A percentile compares a stretch with the other conserved stretches of the same genome.
Evolutionary conservation across 192 early-diverging fungal genomes (phyloP).

Genomic region (Gryganskiella cystojenkinii): DNA sequence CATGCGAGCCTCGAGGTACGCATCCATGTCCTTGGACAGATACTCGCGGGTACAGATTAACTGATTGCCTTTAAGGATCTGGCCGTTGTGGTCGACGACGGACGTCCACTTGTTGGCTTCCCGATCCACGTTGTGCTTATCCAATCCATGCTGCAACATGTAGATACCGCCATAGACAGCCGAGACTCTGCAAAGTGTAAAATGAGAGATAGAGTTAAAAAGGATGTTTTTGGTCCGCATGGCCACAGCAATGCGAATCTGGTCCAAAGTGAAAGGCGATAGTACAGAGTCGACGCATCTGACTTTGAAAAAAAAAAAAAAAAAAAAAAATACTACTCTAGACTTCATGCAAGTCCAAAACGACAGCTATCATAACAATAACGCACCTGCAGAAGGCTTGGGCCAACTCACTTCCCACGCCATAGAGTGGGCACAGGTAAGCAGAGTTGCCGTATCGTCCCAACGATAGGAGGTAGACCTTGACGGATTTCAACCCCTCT

Average conservation of each 20-base stretch:
- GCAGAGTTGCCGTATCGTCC: slow-evolving; percentile 88
- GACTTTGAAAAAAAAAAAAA: too few relatives aligned
- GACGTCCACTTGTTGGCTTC: slow-evolving; percentile 52
- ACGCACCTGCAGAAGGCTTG: slow-evolving; percentile 88
- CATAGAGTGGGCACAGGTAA: slow-evolving; percentile 87
- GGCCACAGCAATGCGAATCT: too few relatives aligned
- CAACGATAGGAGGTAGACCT: slow-evolving; percentile 77
- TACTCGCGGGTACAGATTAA: slow-evolving; percentile 68
- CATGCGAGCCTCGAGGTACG: slow-evolving; percentile 31
- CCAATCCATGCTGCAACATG: slow-evolving; percentile 72
- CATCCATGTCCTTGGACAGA: slow-evolving; percentile 51
- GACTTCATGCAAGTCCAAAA: not conserved
- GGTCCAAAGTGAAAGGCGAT: too few relatives aligned
- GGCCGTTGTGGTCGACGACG: slow-evolving; percentile 53
- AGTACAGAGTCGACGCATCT: too few relatives aligned
- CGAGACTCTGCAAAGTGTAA: slow-evolving; percentile 68
- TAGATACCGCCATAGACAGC: slow-evolving; percentile 95
- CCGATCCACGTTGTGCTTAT: slow-evolving; percentile 51
- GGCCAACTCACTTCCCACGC: slow-evolving; percentile 87
- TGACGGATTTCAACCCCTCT: slow-evolving; percentile 75
- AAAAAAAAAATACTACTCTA: too few relatives aligned
- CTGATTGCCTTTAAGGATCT: slow-evolving; percentile 56
- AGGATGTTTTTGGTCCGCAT: too few relatives aligned
- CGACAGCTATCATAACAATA: too few relatives aligned
- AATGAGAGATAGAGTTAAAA: too few relatives aligned